A percentile compares a stretch with the other conserved stretches of the same genome.
Evolutionary conservation across 768 basidiomycete species (phyloP).

Genomic region (Pleurotus tuber-regium): DNA sequence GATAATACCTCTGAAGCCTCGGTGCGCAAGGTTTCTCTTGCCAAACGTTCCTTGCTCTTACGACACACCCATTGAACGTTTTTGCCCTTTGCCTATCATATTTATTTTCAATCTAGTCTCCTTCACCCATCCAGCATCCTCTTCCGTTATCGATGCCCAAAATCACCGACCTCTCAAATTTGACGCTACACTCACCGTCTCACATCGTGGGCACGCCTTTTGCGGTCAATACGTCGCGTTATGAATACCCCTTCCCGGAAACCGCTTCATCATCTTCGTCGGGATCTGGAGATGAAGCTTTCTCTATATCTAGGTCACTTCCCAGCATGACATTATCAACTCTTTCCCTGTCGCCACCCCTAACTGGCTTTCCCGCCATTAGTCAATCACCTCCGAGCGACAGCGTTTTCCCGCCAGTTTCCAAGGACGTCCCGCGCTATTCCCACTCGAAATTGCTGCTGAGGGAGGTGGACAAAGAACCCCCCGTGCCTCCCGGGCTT

Average conservation of each 20-base stretch:
- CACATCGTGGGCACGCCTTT: slow-evolving; percentile 34
- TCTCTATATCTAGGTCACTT: background rate
- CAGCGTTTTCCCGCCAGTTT: background rate
- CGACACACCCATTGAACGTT: no score
- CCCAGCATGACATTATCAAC: background rate
- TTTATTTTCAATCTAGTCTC: no score
- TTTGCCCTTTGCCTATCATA: no score
- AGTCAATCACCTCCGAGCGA: background rate
- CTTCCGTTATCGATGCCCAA: background rate
- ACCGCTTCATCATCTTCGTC: slow-evolving; percentile 2
- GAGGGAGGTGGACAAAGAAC: slow-evolving; percentile 9
- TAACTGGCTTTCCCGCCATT: background rate
- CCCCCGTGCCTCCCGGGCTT: slow-evolving; percentile 27
- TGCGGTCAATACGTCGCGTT: slow-evolving; percentile 24
- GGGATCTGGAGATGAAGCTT: background rate
- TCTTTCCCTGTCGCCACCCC: background rate
- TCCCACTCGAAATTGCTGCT: slow-evolving; percentile 24
- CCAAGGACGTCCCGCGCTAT: slow-evolving; percentile 6
- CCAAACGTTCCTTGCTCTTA: no score
- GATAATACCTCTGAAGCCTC: background rate
- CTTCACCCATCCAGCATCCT: no score
- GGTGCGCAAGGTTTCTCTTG: no score
- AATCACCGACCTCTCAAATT: background rate
- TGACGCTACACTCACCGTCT: slow-evolving; percentile 24
- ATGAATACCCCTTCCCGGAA: slow-evolving; percentile 32